Evolutionary conservation across 805 yeast species (phyloP).

Genomic region (Myxozyma melibiosi): DNA sequence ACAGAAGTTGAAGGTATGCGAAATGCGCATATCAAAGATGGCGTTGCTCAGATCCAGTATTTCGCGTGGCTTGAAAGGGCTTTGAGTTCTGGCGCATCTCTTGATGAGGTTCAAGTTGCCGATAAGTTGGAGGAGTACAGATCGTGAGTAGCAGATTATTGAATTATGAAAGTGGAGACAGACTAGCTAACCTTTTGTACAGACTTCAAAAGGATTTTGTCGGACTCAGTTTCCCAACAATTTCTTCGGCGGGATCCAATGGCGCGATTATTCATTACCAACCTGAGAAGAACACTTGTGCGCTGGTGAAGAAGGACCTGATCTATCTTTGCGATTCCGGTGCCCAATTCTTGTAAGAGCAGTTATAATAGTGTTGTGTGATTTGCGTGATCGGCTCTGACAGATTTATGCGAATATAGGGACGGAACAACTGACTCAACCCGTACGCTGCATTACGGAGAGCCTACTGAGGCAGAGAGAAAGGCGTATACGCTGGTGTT

Average conservation of each 20-base stretch:
- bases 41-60: constrained; percentile 70
- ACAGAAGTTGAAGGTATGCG: constrained; percentile 72
- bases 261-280: constrained; percentile 77
- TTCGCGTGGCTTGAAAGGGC: constrained; percentile 81
- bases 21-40: constrained; percentile 81
- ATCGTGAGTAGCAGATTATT: constrained; percentile 7
- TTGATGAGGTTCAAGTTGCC: constrained; percentile 63
- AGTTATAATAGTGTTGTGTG: neutral
- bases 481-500: constrained; percentile 80
- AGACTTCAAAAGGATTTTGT: constrained; percentile 43
- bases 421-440: constrained; percentile 98
- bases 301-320: constrained; percentile 64
- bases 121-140: constrained; percentile 54
- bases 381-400: no score
- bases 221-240: constrained; percentile 74
- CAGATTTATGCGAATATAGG: neutral
- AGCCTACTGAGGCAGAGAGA: constrained; percentile 59
- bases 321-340: constrained; percentile 87
- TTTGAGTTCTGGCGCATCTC: constrained; percentile 45
- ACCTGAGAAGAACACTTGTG: constrained; percentile 58
- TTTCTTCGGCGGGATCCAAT: constrained; percentile 73
- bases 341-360: constrained; percentile 63
- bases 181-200: neutral
- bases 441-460: constrained; percentile 72
- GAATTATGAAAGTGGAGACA: neutral